Conservation (phyloP, 768 basidiomycete species). For the Russula virescens region DNA sequence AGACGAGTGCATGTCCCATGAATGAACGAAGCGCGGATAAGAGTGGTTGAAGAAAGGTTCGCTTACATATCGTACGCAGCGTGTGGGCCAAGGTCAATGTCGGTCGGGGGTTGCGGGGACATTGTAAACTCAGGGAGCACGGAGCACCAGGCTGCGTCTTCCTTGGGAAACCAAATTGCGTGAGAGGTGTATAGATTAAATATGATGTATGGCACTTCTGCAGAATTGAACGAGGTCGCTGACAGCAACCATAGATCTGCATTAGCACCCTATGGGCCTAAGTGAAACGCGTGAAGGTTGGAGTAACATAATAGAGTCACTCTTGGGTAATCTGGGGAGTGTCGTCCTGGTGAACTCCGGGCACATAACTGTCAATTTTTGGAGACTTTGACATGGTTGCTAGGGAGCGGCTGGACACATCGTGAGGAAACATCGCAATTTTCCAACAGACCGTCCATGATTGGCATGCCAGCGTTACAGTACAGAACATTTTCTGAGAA, state of each 20-base stretch:
- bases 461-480: no score
- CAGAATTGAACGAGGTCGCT: background rate
- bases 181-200: background rate
- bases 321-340: no score
- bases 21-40: background rate
- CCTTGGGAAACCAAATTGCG: background rate
- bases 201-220: background rate
- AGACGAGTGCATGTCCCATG: background rate
- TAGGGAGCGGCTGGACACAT: background rate
- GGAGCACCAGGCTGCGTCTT: background rate
- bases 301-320: no score
- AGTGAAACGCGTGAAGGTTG: no score
- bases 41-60: no score
- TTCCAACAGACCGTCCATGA: background rate
- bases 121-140: slow-evolving; percentile 3
- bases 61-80: slow-evolving; percentile 2
- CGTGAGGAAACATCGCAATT: background rate
- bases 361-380: background rate
- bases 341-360: slow-evolving; percentile 2
- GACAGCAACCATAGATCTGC: slow-evolving; percentile 2
- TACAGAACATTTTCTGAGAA: background rate
- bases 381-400: background rate
- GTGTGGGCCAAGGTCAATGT: background rate
- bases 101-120: background rate
- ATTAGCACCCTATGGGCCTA: background rate